Conservation (phyloP, 2,329 filamentous ascomycete species). For the Ceratocystis diversiconidia region DNA sequence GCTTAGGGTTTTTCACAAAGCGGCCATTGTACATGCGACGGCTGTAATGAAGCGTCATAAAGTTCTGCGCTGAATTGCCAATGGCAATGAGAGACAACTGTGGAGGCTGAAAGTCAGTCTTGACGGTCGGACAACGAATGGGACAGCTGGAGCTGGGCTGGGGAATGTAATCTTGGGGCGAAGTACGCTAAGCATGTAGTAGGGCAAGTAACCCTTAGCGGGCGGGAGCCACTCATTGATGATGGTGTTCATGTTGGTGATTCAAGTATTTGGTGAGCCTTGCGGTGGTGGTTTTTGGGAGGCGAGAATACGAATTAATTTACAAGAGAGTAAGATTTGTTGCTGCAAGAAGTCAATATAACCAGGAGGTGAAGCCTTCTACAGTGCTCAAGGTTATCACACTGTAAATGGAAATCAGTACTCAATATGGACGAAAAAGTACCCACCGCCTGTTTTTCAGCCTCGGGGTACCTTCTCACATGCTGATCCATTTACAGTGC, state of each 20-base stretch:
- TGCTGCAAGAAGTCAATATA: neutral
- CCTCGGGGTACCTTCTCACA: neutral
- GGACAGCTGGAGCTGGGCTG: neutral
- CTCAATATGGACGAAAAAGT: neutral
- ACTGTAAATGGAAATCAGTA: neutral
- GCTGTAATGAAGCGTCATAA: constrained; percentile 65
- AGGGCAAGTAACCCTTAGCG: constrained; percentile 41
- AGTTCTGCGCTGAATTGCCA: constrained; percentile 74
- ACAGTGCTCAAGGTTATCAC: neutral
- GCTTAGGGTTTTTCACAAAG: constrained; percentile 38
- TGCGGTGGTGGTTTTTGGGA: neutral
- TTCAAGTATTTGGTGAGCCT: neutral
- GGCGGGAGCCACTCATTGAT: constrained; percentile 29
- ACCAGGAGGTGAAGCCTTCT: neutral
- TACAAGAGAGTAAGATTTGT: neutral
- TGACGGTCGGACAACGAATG: neutral
- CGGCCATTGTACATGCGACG: constrained; percentile 70
- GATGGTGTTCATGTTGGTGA: constrained; percentile 32
- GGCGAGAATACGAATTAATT: neutral
- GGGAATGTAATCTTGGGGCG: neutral
- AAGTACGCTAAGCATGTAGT: constrained; percentile 42
- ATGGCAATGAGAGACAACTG: constrained; percentile 73
- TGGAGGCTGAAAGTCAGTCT: neutral
- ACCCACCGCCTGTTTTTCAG: neutral
- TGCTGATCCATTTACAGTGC: neutral